Evolutionary conservation across 768 basidiomycete genomes (phyloP), one percentile per base, ranked within the genome.

Genomic region (Auriculariales sp.): DNA sequence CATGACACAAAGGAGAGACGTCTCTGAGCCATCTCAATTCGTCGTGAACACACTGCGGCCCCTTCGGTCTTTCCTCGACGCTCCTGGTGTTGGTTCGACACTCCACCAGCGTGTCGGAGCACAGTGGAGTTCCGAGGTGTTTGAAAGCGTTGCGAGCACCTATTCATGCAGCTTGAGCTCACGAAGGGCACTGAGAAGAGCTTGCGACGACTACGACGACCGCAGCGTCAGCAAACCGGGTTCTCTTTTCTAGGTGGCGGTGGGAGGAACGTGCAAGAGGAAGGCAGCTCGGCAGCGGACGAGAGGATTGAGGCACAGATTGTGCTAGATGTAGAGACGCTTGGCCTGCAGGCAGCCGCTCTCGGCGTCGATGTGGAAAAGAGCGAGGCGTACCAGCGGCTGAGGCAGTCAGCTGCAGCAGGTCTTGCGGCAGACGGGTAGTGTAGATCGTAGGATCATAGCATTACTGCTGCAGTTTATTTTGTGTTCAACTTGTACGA

Each of bases 161-260:
- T 82, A 55, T 51, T 95, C 62, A 78, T 83, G 11, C 83, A 88
- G 59, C 70, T 98, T 22, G 71, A 79, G 9, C 76, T 78, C 1
- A 90, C 93, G 75, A 86, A 81, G 63, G 94, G 94, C 69, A 89
- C 89, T 6, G 91, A 97, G 55, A 91, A 92, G 59, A 83, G 88
- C 10, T 67, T 98, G 24, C 72, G 83, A 32, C 75, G 86, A 31
- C 71, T 94, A 56, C 91, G 92, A 60, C 94, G 87, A 62, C 39
- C 39, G 22, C 17, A 83, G 85, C 36, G 89, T 87, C 58, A 88
- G 83, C n/a, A n/a, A n/a, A 56, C 68, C 70, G 0, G 70, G 79
- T 85, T 89, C 62, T 87, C 88, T 3, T 69, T 95, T 24, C 95
- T 98, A 57, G 76, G 84, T 27, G 58, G 61, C 3, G 55, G 52